Percentiles rank a stretch among this genome's conserved stretches.
Conservation (phyloP, 345 rosid genomes). For the Bruguiera gymnorhiza region DNA sequence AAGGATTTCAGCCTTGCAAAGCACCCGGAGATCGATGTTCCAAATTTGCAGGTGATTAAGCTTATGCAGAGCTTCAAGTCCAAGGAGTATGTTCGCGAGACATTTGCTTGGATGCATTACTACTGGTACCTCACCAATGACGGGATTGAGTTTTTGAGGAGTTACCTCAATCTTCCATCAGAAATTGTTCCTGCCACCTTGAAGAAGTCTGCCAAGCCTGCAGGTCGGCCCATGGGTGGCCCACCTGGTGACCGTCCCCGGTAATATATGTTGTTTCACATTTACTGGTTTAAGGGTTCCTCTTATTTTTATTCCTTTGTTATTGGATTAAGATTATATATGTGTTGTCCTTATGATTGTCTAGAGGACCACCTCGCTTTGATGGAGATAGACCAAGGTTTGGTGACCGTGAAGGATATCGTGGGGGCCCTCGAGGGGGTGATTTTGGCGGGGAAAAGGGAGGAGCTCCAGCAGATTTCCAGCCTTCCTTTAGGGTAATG, state of each 20-base stretch:
- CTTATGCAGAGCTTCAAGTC: constrained; percentile 80
- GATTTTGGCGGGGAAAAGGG: constrained; percentile 46
- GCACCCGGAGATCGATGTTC: constrained; percentile 74
- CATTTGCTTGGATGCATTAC: constrained; percentile 75
- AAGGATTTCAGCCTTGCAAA: constrained; percentile 73
- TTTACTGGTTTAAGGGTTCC: background rate
- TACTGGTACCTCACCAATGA: constrained; percentile 69
- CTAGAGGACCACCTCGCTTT: constrained; percentile 49
- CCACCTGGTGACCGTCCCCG: constrained; percentile 77
- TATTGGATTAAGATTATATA: background rate
- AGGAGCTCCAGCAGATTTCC: constrained; percentile 48
- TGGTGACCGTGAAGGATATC: constrained; percentile 50
- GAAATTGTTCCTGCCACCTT: constrained; percentile 75
- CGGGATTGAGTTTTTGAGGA: constrained; percentile 65
- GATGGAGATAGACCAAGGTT: constrained; percentile 50
- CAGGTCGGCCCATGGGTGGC: constrained; percentile 66
- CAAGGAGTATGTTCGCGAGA: constrained; percentile 67
- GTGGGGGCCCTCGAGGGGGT: constrained; percentile 45
- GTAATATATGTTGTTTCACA: constrained; percentile 21
- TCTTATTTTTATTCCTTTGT: background rate
- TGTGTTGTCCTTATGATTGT: constrained; percentile 2
- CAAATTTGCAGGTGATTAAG: constrained; percentile 78
- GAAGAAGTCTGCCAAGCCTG: constrained; percentile 73
- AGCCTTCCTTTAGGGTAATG: constrained; percentile 46
- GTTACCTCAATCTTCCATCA: constrained; percentile 65